These are phyloP conservation scores for Penium margaritaceum DNA, from an alignment of 139 green algal species.

Conservation along the genomic window DNA sequence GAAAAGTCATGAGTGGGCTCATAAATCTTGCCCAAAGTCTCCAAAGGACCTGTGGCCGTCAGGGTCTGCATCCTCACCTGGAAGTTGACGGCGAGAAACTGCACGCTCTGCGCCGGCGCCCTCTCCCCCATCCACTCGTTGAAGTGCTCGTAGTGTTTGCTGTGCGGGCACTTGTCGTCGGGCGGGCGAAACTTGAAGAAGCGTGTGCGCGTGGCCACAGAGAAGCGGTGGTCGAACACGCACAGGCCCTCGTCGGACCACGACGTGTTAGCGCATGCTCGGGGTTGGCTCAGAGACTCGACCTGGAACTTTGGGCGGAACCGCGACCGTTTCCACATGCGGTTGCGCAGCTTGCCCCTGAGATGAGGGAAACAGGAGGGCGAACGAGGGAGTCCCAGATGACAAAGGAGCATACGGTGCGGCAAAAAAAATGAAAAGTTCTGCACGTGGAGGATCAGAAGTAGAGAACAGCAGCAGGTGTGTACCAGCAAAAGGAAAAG, in stretches of 20 bases:
- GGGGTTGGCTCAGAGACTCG: conserved; percentile 3
- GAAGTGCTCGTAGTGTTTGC: conserved; percentile 5
- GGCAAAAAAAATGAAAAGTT: no score
- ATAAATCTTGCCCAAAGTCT: no score
- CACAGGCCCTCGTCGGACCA: conserved; percentile 13
- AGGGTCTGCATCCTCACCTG: conserved; percentile 19
- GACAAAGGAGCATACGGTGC: no score
- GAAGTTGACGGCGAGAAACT: conserved; percentile 18
- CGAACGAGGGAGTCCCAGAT: no score
- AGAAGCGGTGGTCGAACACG: conserved; percentile 23
- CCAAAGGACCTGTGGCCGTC: no score
- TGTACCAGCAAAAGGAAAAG: no score
- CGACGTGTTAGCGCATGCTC: conserved; percentile 1
- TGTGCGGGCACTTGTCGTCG: conserved; percentile 8
- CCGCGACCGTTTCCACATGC: no score
- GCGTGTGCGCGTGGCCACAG: not conserved
- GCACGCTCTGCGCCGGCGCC: not conserved
- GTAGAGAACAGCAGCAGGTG: no score
- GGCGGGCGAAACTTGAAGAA: conserved; percentile 12
- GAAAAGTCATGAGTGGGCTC: no score
- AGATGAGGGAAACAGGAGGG: no score
- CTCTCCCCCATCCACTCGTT: conserved; percentile 5
- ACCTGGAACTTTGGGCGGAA: conserved; percentile 4
- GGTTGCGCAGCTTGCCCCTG: no score
- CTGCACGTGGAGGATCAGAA: no score